Evolutionary conservation across 495 filamentous ascomycete genomes (phyloP).

Genomic region (Penicillium mononematosum): DNA sequence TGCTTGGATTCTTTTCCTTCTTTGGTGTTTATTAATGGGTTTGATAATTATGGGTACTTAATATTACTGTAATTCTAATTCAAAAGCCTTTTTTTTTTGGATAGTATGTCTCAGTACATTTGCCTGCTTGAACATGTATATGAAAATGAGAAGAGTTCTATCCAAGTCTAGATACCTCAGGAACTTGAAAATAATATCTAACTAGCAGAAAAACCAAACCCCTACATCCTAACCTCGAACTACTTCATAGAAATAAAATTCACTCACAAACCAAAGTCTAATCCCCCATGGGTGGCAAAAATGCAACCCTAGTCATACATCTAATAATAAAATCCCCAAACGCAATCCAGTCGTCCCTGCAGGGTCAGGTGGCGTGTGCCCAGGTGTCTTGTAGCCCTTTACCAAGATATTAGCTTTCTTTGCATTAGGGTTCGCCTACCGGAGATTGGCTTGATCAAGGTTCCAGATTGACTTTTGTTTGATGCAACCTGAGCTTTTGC

Average conservation of each 20-base stretch:
- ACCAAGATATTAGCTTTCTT: not conserved
- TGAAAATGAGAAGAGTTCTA: no score
- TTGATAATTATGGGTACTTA: slow-evolving; percentile 14
- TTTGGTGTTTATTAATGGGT: slow-evolving; percentile 6
- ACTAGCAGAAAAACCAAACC: not conserved
- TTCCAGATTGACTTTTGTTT: not conserved
- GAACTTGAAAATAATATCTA: not conserved
- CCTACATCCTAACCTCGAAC: not conserved
- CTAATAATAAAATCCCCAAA: slow-evolving; percentile 1
- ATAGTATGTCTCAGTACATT: no score
- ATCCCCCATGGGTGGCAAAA: not conserved
- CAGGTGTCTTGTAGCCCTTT: not conserved
- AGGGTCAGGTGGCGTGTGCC: not conserved
- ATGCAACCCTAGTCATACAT: slow-evolving; percentile 3
- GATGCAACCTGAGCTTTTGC: not conserved
- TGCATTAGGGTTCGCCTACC: not conserved
- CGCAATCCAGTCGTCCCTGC: not conserved
- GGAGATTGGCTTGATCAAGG: not conserved
- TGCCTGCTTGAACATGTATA: no score
- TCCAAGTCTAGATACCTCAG: no score
- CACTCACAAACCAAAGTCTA: slow-evolving; percentile 9
- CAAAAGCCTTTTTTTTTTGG: not conserved
- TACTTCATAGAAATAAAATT: not conserved
- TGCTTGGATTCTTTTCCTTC: slow-evolving; percentile 11
- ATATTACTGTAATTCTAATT: slow-evolving; percentile 21